Conservation (phyloP, 2,329 filamentous ascomycete genomes). For the Ophiostoma ulmi region DNA sequence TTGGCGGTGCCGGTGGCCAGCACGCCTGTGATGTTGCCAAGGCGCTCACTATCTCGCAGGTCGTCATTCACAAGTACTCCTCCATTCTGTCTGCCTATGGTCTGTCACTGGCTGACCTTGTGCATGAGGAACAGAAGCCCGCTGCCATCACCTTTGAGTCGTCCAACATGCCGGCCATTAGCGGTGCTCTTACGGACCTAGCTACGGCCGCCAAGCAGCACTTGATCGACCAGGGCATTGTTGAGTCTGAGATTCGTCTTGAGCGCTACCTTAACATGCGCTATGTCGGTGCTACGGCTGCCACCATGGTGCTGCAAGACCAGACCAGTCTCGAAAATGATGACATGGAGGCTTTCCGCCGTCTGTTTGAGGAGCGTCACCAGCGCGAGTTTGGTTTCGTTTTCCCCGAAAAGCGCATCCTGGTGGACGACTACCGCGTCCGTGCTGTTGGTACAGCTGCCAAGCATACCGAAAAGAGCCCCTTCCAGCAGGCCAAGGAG, state of each 20-base stretch:
- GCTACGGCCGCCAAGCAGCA: slow-evolving; percentile 65
- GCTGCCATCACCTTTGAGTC: slow-evolving; percentile 57
- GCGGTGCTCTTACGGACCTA: slow-evolving; percentile 49
- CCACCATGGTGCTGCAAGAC: slow-evolving; percentile 71
- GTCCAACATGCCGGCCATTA: slow-evolving; percentile 34
- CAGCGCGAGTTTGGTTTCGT: slow-evolving; percentile 91
- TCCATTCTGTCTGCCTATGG: slow-evolving; percentile 86
- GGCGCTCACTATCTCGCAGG: slow-evolving; percentile 75
- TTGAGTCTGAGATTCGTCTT: slow-evolving; percentile 27
- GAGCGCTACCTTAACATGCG: slow-evolving; percentile 66
- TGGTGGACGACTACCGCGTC: slow-evolving; percentile 83
- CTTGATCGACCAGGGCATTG: slow-evolving; percentile 72
- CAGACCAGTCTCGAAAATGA: slow-evolving; percentile 37
- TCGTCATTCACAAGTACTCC: slow-evolving; percentile 78
- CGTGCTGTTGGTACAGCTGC: slow-evolving; percentile 66
- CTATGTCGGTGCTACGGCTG: slow-evolving; percentile 83
- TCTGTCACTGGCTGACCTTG: slow-evolving; percentile 86
- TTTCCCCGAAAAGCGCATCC: slow-evolving; percentile 70
- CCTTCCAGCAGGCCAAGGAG: slow-evolving; percentile 48
- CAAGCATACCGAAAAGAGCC: slow-evolving; percentile 49
- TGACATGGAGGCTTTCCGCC: slow-evolving; percentile 74
- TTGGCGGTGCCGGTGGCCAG: slow-evolving; percentile 86
- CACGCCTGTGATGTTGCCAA: slow-evolving; percentile 84
- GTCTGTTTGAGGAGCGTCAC: slow-evolving; percentile 79
- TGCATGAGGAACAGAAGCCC: slow-evolving; percentile 80